Percentiles rank a stretch among this genome's conserved stretches.
phyloP scores from a whole-genome alignment of 2,329 filamentous ascomycete genomes.

The Fusarium incarnatum region DNA sequence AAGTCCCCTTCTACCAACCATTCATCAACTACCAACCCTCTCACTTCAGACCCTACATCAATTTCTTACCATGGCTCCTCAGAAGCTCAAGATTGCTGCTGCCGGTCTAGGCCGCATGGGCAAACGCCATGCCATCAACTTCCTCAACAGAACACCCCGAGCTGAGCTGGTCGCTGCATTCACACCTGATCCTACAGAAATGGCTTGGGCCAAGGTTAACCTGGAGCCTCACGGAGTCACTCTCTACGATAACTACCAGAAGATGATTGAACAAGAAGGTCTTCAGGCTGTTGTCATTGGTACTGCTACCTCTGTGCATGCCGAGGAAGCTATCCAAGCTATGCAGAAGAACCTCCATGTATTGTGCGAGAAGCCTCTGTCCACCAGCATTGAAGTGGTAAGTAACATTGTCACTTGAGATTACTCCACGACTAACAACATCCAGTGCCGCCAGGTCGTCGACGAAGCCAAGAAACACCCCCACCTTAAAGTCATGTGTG shows the following conservation, averaged over 20 bases:
- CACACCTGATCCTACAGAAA: slow-evolving; percentile 42
- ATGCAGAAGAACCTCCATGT: slow-evolving; percentile 45
- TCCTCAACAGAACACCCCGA: slow-evolving; percentile 42
- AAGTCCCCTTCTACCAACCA: too few species aligned
- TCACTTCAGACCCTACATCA: too few species aligned
- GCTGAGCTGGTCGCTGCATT: slow-evolving; percentile 44
- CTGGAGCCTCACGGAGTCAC: slow-evolving; percentile 37
- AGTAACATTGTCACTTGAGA: slow-evolving; percentile 57
- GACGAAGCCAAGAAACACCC: slow-evolving; percentile 66
- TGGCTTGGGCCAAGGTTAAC: slow-evolving; percentile 41
- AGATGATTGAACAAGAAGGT: slow-evolving; percentile 46
- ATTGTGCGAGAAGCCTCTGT: slow-evolving; percentile 45
- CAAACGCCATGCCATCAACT: slow-evolving; percentile 46
- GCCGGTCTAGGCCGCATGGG: slow-evolving; percentile 47
- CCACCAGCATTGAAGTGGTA: slow-evolving; percentile 63
- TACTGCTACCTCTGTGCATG: slow-evolving; percentile 44
- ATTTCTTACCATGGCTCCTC: slow-evolving; percentile 27
- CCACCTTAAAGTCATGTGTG: slow-evolving; percentile 71
- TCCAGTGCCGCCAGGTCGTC: slow-evolving; percentile 56
- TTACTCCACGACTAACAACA: slow-evolving; percentile 51
- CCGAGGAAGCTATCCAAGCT: slow-evolving; percentile 44
- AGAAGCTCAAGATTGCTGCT: slow-evolving; percentile 43
- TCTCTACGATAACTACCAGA: slow-evolving; percentile 42
- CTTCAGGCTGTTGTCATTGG: slow-evolving; percentile 44
- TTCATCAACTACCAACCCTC: too few species aligned